Base-by-base conservation (phyloP, 2,329 filamentous ascomycete genomes). In the Trichoderma afroharzianum region DNA sequence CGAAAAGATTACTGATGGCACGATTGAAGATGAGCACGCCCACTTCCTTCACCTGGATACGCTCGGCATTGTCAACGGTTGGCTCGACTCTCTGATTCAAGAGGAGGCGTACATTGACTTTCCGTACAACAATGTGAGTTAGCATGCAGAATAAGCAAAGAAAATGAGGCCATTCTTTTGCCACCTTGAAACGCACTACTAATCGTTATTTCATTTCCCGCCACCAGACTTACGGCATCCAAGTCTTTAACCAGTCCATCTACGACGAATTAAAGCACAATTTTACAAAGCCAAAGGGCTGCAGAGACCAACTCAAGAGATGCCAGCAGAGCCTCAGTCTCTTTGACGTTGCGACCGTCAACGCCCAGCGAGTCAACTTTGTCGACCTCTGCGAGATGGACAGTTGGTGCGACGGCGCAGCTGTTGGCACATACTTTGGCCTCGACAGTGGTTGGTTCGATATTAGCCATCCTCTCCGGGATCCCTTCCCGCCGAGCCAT, bases 21-120 rank as follows among this genome's bases (percentile, higher is more conserved):
- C 74, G 2, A 75, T 78, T 26, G 74, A 73, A 7, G 75, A 76
- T 36, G 84, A 87, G 33, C 76, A 79, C 12, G 87, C 85, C 69
- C 86, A 88, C 4, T 80, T 83, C 2, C 72, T 88, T 3, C 79
- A 87, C 4, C 82, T 94, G 8, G 83, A 84, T 21, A 88, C 90
- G 0, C 81, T 94, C 0, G 91, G 91, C 39, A 91, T 94, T 72
- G 83, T 93, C 72, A 93, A 93, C 79, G 92, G 91, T 14, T 87
- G 90, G 72, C 82, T 93, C 26, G 92, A 94, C 77, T 83, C 87
- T 70, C 77, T 89, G 5, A 83, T 90, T 1, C 90, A 93, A 78
- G 83, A 83, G 18, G 85, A 87, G 15, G 87, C 82, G 73, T 89
- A 87, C 74, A 85, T 88, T 2, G 76, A 80, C 14, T 90, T 90